A percentile compares a stretch with the other conserved stretches of the same genome.
phyloP scores from a whole-genome alignment of 768 basidiomycete species.

The Leccinum fibrillosum region DNA sequence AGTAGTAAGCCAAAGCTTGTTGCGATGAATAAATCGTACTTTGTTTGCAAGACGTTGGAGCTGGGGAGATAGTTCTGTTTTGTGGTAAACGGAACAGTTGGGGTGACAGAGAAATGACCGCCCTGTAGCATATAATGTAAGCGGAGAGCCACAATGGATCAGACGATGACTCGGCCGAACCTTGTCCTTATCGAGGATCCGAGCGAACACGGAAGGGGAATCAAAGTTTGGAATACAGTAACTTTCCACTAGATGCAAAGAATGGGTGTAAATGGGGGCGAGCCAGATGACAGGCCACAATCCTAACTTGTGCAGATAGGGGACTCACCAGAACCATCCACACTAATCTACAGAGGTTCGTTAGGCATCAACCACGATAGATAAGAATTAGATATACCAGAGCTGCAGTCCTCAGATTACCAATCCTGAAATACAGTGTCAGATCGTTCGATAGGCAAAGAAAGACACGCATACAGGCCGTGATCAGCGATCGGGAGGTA shows the following conservation, averaged over 20 bases:
- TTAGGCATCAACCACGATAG: conserved; percentile 5
- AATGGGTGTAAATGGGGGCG: conserved; percentile 2
- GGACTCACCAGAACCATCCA: conserved; percentile 73
- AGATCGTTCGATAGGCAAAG: conserved; percentile 4
- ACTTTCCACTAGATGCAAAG: conserved; percentile 62
- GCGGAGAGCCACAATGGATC: background rate
- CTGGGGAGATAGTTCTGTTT: conserved; percentile 84
- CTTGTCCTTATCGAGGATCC: conserved; percentile 84
- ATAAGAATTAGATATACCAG: conserved; percentile 39
- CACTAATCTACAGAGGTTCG: conserved; percentile 47
- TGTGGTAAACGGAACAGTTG: conserved; percentile 61
- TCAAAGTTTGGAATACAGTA: conserved; percentile 94
- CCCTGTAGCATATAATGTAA: conserved; percentile 43
- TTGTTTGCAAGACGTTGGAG: conserved; percentile 85
- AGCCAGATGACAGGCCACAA: background rate
- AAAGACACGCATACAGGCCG: conserved; percentile 54
- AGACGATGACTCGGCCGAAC: conserved; percentile 18
- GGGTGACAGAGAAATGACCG: conserved; percentile 89
- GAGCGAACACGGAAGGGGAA: conserved; percentile 88
- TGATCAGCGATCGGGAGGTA: conserved; percentile 79
- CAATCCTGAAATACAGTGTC: conserved; percentile 50
- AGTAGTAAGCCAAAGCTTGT: background rate
- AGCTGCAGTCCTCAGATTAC: conserved; percentile 81
- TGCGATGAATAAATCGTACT: conserved; percentile 33
- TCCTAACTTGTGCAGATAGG: background rate